These are phyloP conservation scores for Fusarium burgessii DNA, from an alignment of 2,329 filamentous ascomycete species.

Conservation along the genomic window DNA sequence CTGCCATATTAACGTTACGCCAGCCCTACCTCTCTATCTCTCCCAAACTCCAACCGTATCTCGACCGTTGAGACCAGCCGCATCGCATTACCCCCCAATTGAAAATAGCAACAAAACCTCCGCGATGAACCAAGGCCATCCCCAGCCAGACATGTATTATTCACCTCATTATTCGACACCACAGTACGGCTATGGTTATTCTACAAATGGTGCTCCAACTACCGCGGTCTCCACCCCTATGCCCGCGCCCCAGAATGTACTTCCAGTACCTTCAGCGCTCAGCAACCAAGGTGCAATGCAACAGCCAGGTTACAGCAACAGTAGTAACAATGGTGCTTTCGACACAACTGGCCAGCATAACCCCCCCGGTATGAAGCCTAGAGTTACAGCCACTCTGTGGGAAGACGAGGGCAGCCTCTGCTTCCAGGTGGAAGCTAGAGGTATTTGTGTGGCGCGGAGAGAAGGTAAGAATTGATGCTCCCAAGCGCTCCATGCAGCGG, in stretches of 20 bases:
- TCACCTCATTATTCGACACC: constrained; percentile 78
- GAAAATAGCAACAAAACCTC: constrained; percentile 45
- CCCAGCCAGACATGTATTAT: constrained; percentile 72
- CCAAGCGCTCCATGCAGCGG: not conserved
- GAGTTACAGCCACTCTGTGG: constrained; percentile 96
- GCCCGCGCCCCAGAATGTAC: constrained; percentile 68
- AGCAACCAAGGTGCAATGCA: constrained; percentile 62
- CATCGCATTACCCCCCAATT: constrained; percentile 12
- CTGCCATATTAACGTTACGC: constrained; percentile 21
- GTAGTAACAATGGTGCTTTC: constrained; percentile 65
- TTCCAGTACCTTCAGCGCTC: constrained; percentile 74
- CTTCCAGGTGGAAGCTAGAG: constrained; percentile 96
- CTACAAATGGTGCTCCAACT: constrained; percentile 73
- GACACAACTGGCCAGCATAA: constrained; percentile 96
- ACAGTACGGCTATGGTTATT: constrained; percentile 78
- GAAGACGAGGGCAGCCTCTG: constrained; percentile 98
- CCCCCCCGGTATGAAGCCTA: constrained; percentile 93
- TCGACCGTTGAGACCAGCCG: constrained; percentile 4
- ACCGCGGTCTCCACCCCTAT: constrained; percentile 79
- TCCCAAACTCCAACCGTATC: not conserved
- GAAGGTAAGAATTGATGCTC: constrained; percentile 73
- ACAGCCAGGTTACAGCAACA: constrained; percentile 49
- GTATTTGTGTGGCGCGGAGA: constrained; percentile 92
- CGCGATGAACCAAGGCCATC: constrained; percentile 81
- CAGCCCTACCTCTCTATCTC: constrained; percentile 17